Evolutionary conservation across 2,329 filamentous ascomycete species (phyloP).

Genomic region (Allantophomopsis lycopodina): DNA sequence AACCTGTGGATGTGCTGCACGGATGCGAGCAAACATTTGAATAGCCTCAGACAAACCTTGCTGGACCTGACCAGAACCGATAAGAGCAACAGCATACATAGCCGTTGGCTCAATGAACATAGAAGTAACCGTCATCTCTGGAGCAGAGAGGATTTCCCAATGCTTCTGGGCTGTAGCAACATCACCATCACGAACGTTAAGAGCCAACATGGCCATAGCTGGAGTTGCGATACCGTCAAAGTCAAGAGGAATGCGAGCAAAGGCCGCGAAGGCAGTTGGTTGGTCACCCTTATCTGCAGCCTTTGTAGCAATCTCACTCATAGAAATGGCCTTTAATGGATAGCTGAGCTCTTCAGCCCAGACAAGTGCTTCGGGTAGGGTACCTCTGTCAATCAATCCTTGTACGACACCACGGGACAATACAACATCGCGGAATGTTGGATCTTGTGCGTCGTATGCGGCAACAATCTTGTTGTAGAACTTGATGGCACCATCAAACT

Average conservation of each 20-base stretch:
- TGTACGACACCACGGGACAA: conserved; percentile 66
- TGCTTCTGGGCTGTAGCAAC: conserved; percentile 64
- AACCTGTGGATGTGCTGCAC: conserved; percentile 40
- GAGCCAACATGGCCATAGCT: conserved; percentile 71
- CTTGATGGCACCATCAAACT: conserved; percentile 66
- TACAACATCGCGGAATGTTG: conserved; percentile 57
- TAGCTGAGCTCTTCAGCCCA: conserved; percentile 55
- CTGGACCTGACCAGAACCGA: conserved; percentile 73
- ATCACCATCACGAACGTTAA: conserved; percentile 74
- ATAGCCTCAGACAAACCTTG: conserved; percentile 70
- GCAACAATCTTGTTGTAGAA: conserved; percentile 73
- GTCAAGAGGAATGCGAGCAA: conserved; percentile 39
- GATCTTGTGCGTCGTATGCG: conserved; percentile 41
- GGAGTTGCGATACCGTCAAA: conserved; percentile 38
- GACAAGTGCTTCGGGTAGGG: conserved; percentile 59
- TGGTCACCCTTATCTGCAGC: conserved; percentile 71
- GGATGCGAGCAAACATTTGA: conserved; percentile 76
- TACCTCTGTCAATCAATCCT: conserved; percentile 56
- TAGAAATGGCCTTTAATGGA: conserved; percentile 43
- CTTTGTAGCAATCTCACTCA: conserved; percentile 59
- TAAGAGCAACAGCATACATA: conserved; percentile 82
- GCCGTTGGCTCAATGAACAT: conserved; percentile 74
- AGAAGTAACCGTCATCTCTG: conserved; percentile 42
- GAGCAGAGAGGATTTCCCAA: conserved; percentile 61
- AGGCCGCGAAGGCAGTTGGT: conserved; percentile 53